Conservation (phyloP, 208 protist genomes). For the Leishmania guyanensis region DNA sequence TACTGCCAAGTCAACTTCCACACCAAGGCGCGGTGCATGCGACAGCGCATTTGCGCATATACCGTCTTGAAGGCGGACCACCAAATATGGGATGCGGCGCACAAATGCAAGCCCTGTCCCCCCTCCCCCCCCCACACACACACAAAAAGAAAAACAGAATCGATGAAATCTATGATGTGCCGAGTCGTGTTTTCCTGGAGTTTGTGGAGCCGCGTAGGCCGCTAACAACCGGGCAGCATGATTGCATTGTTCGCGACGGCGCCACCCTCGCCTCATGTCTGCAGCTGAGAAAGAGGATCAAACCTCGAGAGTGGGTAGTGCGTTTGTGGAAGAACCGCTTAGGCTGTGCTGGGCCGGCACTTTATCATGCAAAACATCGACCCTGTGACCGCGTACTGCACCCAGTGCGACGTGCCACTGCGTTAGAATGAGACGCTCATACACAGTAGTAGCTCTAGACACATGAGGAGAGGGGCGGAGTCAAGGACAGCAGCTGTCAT, state of each 20-base stretch:
- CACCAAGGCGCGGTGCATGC: background rate
- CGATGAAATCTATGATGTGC: too few relatives aligned
- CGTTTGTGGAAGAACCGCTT: conserved; percentile 5
- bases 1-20: conserved; percentile 20
- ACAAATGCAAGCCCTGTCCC: too few relatives aligned
- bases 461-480: background rate
- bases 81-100: too few relatives aligned
- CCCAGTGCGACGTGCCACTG: conserved; percentile 1
- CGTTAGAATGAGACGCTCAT: background rate
- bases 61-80: background rate
- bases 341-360: conserved; percentile 13
- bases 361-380: conserved; percentile 20
- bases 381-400: conserved; percentile 10
- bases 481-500: background rate
- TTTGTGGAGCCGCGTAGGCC: conserved; percentile 6
- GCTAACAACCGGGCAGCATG: background rate
- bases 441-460: background rate
- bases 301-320: too few relatives aligned
- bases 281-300: background rate
- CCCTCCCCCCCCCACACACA: too few relatives aligned
- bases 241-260: conserved; percentile 12
- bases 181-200: background rate
- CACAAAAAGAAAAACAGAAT: background rate
- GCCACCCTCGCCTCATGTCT: background rate
- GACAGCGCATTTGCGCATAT: conserved; percentile 1